Percentiles rank a stretch among this genome's conserved stretches.
phyloP scores from a whole-genome alignment of 139 green algal genomes.

The Zygnema circumcarinatum region DNA sequence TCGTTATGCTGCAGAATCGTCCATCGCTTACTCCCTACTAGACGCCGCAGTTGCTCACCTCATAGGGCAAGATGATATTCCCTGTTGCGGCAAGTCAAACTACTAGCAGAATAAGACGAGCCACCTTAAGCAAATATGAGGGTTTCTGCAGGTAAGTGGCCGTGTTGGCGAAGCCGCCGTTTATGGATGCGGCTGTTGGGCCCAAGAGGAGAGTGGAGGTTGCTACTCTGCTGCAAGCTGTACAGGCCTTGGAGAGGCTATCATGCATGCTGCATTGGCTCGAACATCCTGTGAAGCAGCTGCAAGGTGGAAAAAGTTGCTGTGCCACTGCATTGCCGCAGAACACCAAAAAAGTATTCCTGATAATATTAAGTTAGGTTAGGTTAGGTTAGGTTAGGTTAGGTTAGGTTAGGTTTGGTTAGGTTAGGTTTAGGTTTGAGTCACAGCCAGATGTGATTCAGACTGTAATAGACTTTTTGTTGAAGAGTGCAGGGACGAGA shows the following conservation, averaged over 20 bases:
- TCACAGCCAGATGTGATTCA: too few relatives aligned
- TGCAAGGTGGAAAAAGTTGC: too few relatives aligned
- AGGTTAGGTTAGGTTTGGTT: too few relatives aligned
- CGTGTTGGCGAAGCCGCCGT: slow-evolving; percentile 83
- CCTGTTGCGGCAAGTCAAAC: neutral
- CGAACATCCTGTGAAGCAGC: slow-evolving; percentile 36
- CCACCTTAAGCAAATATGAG: neutral
- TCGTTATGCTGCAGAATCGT: neutral
- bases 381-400: too few relatives aligned
- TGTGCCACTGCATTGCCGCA: too few relatives aligned
- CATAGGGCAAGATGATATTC: neutral
- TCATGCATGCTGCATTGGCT: slow-evolving; percentile 74
- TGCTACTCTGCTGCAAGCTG: slow-evolving; percentile 61
- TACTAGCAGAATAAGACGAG: too few relatives aligned
- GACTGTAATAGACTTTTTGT: too few relatives aligned
- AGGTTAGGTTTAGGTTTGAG: too few relatives aligned
- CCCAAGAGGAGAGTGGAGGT: slow-evolving; percentile 50
- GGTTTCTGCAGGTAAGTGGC: slow-evolving; percentile 57
- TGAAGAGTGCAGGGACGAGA: neutral
- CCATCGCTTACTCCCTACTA: neutral
- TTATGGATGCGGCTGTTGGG: slow-evolving; percentile 82
- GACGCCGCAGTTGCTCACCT: too few relatives aligned
- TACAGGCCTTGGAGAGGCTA: slow-evolving; percentile 75
- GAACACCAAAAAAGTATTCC: too few relatives aligned
- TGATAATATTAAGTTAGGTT: too few relatives aligned